Evolutionary conservation across 2,329 filamentous ascomycete genomes (phyloP).

Genomic region (Colletotrichum falcatum): DNA sequence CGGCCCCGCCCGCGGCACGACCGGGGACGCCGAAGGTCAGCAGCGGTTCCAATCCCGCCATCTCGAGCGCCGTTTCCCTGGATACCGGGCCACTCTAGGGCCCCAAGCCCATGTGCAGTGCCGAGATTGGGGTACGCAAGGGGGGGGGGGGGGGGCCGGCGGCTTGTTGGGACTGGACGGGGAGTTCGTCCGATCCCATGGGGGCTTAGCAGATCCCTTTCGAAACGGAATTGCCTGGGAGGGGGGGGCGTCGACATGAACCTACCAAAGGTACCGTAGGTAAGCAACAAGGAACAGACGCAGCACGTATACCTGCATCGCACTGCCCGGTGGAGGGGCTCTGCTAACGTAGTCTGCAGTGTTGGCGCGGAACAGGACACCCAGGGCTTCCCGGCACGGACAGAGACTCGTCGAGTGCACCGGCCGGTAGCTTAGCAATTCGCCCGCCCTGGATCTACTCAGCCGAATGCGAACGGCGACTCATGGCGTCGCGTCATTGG

Average conservation of each 20-base stretch:
- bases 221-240: neutral
- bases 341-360: neutral
- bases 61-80: slow-evolving; percentile 3
- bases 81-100: neutral
- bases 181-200: slow-evolving; percentile 26
- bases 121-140: neutral
- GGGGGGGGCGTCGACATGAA: neutral
- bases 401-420: neutral
- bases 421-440: neutral
- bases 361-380: neutral
- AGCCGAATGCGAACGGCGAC: slow-evolving; percentile 27
- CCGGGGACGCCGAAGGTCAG: slow-evolving; percentile 29
- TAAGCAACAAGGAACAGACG: neutral
- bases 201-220: slow-evolving; percentile 9
- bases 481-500: slow-evolving; percentile 27
- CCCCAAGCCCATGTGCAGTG: neutral
- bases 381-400: neutral
- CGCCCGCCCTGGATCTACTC: neutral
- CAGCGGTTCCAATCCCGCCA: slow-evolving; percentile 2
- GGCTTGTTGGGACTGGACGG: neutral
- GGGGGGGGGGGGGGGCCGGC: too few species aligned
- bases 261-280: neutral
- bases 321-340: neutral
- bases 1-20: slow-evolving; percentile 21
- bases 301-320: too few species aligned